A percentile compares a stretch with the other conserved stretches of the same genome.
phyloP scores from a whole-genome alignment of 2,329 filamentous ascomycete genomes.

The Huntiella moniliformis region DNA sequence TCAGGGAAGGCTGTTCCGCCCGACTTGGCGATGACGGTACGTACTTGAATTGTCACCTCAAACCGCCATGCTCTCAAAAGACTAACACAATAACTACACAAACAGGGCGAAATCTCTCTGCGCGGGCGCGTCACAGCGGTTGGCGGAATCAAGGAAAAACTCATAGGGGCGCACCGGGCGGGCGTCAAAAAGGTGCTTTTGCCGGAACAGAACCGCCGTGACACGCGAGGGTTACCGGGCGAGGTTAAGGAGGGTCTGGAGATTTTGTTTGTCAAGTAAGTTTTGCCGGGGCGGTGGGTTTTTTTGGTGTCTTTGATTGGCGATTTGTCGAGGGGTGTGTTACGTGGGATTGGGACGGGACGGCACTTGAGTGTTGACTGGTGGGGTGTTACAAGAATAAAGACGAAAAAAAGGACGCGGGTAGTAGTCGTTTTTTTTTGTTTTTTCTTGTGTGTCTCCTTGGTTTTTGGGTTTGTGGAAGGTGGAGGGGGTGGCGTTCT shows the following conservation, averaged over 20 bases:
- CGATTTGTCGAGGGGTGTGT: no score
- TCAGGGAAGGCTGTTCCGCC: conserved; percentile 71
- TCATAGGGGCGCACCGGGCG: conserved; percentile 81
- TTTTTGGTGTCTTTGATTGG: background rate
- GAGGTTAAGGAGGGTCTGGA: conserved; percentile 77
- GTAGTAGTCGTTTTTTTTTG: no score
- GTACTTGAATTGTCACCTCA: conserved; percentile 16
- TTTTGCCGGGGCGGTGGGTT: conserved; percentile 13
- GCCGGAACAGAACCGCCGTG: conserved; percentile 76
- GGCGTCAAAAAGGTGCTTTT: conserved; percentile 89
- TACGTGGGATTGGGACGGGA: background rate
- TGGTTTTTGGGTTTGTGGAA: conserved; percentile 13
- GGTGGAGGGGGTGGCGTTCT: background rate
- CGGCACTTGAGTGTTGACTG: background rate
- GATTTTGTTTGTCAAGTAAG: conserved; percentile 77
- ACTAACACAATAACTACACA: conserved; percentile 3
- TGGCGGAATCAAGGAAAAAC: conserved; percentile 95
- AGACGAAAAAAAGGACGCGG: background rate
- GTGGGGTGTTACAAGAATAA: background rate
- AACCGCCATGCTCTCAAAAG: conserved; percentile 1
- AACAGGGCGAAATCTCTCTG: conserved; percentile 53
- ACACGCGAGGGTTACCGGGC: conserved; percentile 72
- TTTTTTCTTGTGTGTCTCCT: no score
- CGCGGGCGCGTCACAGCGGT: conserved; percentile 83
- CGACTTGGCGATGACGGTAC: conserved; percentile 82